Base-by-base conservation (phyloP, 345 rosid species). In the Gossypium ekmanianum region DNA sequence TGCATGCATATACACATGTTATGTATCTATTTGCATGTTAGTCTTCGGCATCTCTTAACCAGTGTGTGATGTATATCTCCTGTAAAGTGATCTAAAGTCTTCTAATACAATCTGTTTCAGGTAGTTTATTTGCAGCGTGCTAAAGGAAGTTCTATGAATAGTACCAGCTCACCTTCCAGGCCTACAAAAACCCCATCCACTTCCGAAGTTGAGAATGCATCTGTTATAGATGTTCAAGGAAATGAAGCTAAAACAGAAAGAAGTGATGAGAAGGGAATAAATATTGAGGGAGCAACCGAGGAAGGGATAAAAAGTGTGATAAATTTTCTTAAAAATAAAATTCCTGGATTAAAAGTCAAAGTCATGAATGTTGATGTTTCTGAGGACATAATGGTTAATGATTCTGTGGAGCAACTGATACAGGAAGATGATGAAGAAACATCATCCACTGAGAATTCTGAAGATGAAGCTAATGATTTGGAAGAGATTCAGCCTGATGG, bases 231-330 rank as follows among this genome's bases (percentile, higher is more conserved):
- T 83, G 86, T 83, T 79, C 84, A 81, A 72, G 92, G 78, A 79
- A 88, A 80, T 83, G 97, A 90, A 76, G 85, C 79, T 66, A 88
- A 90, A 80, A 64, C 76, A 13, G 94, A 90, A 81, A 81, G 61
- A 61, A 88, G 79, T 76, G 94, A 90, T 68, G 94, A 86, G 76
- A 90, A 83, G 78, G 87, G 87, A 80, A 76, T 90, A 79, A 83
- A 86, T 82, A 76, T 83, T 61, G 95, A 90, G 77, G 97, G 85
- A 81, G 89, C 89, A 47, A 92, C 93, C 55, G 98, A 91, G 84
- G 98, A 91, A 81, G 96, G 96, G 81, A 92, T 95, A 77, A 85
- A 89, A 89, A 91, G 92, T 69, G 97, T 95, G 71, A 86, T 95
- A 64, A 91, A 92, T 54, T 95, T 89, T 86, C 91, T 95, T 47